Conservation (phyloP, 371 early-diverging fungal genomes). For the Batkoa obscura region DNA sequence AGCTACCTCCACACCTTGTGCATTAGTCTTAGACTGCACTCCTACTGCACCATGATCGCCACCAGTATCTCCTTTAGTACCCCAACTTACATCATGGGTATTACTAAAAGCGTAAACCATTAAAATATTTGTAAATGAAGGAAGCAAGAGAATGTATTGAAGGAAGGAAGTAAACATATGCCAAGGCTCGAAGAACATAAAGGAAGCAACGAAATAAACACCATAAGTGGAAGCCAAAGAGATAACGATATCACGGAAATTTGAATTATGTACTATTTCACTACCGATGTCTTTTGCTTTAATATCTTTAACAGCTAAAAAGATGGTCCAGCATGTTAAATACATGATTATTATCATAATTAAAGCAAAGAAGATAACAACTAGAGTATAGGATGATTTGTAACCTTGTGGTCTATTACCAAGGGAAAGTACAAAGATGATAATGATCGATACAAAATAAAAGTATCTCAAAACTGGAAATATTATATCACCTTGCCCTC, state of each 20-base stretch:
- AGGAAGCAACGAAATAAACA: constrained; percentile 47
- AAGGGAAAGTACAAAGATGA: constrained; percentile 46
- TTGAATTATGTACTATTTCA: constrained; percentile 7
- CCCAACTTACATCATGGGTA: constrained; percentile 86
- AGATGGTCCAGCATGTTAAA: constrained; percentile 18
- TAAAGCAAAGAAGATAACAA: constrained; percentile 44
- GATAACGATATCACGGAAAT: constrained; percentile 67
- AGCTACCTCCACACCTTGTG: constrained; percentile 14
- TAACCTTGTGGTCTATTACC: constrained; percentile 68
- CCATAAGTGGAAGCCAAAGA: constrained; percentile 68
- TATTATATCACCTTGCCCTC: constrained; percentile 2
- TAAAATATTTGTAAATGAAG: constrained; percentile 63
- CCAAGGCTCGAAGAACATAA: constrained; percentile 78
- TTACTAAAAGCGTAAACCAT: constrained; percentile 88
- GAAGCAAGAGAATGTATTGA: constrained; percentile 71
- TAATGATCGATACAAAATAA: constrained; percentile 41
- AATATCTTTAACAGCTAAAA: neutral
- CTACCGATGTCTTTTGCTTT: neutral
- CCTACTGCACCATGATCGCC: constrained; percentile 13
- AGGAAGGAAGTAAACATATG: constrained; percentile 81
- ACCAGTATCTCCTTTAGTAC: constrained; percentile 68
- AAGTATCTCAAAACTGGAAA: constrained; percentile 21
- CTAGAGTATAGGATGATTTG: constrained; percentile 32
- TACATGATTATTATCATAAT: constrained; percentile 61
- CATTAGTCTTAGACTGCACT: constrained; percentile 9